Evolutionary conservation across 306 rosid genomes (phyloP), one percentile per base, ranked within the genome.

Genomic region (Chamaecrista fasciculata): DNA sequence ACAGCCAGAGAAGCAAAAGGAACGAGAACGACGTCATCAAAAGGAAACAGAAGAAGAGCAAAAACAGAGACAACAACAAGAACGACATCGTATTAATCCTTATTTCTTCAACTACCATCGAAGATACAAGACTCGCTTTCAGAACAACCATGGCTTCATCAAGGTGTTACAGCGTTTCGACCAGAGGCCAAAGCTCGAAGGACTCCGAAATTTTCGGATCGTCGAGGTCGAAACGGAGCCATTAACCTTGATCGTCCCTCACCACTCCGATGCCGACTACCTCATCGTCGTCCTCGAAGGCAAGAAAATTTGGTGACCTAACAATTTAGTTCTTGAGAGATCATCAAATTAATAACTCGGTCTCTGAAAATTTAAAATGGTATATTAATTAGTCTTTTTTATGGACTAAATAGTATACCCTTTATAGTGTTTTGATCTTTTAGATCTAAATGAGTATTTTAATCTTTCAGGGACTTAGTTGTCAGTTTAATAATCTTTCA

Each of bases 181-280:
- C 0, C 1, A 62, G 33, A 12, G 42, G 0, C 62, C 20, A 25
- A 21, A 0, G 3, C 60, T 77, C 1, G 3, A 67, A n/a, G 60
- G 37, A 9, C 74, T 81, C 16, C 25, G 26, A 42, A 23, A 77
- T 67, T 73, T 62, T 10, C 33, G 74, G 0, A 0, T 77, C 11
- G 6, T 49, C 2, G 74, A 77, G 57, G 40, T 9, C 2, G 24
- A 6, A 14, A 4, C 71, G 15, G 33, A 2, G 50, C 85, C 85
- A 16, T 23, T 51, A 21, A 62, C 85, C 10, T 28, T 81, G 3
- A 2, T 73, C 8, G 50, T 69, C 6, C 85, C 82, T 0, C 70
- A 56, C 11, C 82, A 81, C 43, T n/a, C 44, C 1, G 79, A 81
- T 46, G 79, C 82, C 1, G 74, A 81, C 3, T 73, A 23, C 33